Evolutionary conservation across 805 yeast genomes (phyloP).

Genomic region (Lipomyces sp.): DNA sequence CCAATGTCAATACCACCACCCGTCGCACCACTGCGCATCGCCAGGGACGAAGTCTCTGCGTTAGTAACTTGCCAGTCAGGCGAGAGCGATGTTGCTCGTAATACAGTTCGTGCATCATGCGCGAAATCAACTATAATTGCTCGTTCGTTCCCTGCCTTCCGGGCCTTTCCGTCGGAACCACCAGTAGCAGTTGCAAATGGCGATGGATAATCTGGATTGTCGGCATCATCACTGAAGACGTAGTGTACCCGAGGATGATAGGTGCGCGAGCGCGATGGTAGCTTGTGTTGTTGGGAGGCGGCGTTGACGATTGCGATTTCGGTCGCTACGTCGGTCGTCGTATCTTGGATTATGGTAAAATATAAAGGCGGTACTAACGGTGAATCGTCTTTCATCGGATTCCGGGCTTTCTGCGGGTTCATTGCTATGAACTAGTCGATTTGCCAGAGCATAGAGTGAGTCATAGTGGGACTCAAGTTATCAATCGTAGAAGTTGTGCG

Average conservation of each 20-base stretch:
- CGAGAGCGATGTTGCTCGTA: slow-evolving; percentile 45
- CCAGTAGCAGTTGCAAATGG: slow-evolving; percentile 10
- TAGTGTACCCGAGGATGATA: slow-evolving; percentile 47
- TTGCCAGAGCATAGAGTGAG: too few species aligned
- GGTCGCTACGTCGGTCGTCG: slow-evolving; percentile 15
- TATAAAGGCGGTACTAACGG: slow-evolving; percentile 27
- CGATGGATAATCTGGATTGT: slow-evolving; percentile 18
- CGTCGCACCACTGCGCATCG: slow-evolving; percentile 20
- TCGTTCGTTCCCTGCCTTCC: background rate
- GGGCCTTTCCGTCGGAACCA: background rate
- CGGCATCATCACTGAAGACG: slow-evolving; percentile 46
- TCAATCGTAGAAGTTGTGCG: background rate
- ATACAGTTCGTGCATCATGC: slow-evolving; percentile 42
- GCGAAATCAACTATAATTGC: slow-evolving; percentile 48
- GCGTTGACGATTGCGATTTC: slow-evolving; percentile 10
- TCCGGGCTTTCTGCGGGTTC: background rate
- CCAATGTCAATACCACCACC: slow-evolving; percentile 19
- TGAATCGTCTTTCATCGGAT: background rate
- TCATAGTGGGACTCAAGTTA: too few species aligned
- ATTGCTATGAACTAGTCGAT: background rate
- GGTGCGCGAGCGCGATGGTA: background rate
- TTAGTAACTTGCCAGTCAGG: slow-evolving; percentile 48
- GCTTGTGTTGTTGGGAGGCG: background rate
- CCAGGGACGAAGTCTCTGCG: slow-evolving; percentile 36
- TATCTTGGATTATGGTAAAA: slow-evolving; percentile 28